Percentiles rank a stretch among this genome's conserved stretches.
phyloP scores from a whole-genome alignment of 2,329 filamentous ascomycete genomes.

The Ophiosphaerella korrae region DNA sequence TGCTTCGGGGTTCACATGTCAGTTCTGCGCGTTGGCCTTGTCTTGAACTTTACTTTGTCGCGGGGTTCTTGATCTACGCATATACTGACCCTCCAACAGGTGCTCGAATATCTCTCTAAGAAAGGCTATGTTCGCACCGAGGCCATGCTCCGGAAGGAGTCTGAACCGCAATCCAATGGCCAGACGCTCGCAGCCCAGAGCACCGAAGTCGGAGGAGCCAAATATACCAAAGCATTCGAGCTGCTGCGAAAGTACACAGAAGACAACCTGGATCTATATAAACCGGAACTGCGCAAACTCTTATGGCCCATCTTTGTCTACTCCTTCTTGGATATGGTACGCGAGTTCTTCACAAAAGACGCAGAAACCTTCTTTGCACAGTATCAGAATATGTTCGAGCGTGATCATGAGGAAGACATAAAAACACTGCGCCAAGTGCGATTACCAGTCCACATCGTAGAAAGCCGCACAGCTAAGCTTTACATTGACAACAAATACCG shows the following conservation, averaged over 20 bases:
- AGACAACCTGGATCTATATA: constrained; percentile 87
- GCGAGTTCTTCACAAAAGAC: constrained; percentile 72
- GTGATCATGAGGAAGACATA: constrained; percentile 80
- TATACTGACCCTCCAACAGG: constrained; percentile 51
- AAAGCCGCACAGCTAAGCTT: constrained; percentile 77
- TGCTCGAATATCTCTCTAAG: constrained; percentile 94
- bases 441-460: constrained; percentile 75
- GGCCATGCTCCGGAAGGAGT: constrained; percentile 89
- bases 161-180: constrained; percentile 81
- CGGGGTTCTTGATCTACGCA: background rate
- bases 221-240: constrained; percentile 76
- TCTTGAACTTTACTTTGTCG: background rate
- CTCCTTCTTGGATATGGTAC: constrained; percentile 81
- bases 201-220: constrained; percentile 73
- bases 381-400: constrained; percentile 73
- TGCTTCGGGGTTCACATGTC: background rate
- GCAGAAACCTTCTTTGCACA: constrained; percentile 74
- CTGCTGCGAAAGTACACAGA: constrained; percentile 84
- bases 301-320: constrained; percentile 96
- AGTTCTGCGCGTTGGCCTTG: background rate
- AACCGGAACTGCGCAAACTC: constrained; percentile 86
- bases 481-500: constrained; percentile 89
- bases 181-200: constrained; percentile 69
- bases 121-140: constrained; percentile 94
- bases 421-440: constrained; percentile 74